Evolutionary conservation across 2,329 filamentous ascomycete species (phyloP).

Genomic region (Lasiodiplodia sp.): DNA sequence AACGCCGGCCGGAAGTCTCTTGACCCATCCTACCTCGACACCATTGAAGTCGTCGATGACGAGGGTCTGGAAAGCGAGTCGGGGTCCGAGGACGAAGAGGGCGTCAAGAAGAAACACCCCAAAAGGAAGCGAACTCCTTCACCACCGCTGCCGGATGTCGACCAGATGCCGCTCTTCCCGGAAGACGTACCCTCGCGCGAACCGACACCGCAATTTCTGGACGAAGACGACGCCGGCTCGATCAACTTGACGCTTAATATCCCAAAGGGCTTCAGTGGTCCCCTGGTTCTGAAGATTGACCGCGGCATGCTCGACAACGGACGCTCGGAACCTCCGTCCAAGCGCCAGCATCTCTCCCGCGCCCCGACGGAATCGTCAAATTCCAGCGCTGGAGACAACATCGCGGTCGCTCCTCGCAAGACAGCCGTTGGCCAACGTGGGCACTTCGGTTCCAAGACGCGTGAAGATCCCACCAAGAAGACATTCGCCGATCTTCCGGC

Average conservation of each 20-base stretch:
- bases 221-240: constrained; percentile 34
- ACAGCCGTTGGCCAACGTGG: not conserved
- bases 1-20: constrained; percentile 46
- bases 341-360: constrained; percentile 8
- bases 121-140: constrained; percentile 46
- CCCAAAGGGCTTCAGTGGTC: constrained; percentile 54
- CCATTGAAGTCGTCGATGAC: constrained; percentile 45
- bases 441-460: not conserved
- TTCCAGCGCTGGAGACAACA: not conserved
- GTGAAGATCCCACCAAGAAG: constrained; percentile 4
- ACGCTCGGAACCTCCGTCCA: constrained; percentile 1
- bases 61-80: constrained; percentile 44
- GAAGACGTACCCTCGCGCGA: constrained; percentile 39
- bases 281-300: constrained; percentile 53
- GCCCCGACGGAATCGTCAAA: not conserved
- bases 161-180: constrained; percentile 39
- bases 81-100: constrained; percentile 42
- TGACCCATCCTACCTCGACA: constrained; percentile 51
- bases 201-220: constrained; percentile 37
- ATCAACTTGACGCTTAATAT: constrained; percentile 56
- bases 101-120: constrained; percentile 31
- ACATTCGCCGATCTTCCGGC: constrained; percentile 48
- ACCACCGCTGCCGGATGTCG: constrained; percentile 44
- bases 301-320: constrained; percentile 33
- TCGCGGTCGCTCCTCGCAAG: constrained; percentile 8